Base-by-base conservation (phyloP, 2,329 filamentous ascomycete genomes). In the Penicillium sp. region DNA sequence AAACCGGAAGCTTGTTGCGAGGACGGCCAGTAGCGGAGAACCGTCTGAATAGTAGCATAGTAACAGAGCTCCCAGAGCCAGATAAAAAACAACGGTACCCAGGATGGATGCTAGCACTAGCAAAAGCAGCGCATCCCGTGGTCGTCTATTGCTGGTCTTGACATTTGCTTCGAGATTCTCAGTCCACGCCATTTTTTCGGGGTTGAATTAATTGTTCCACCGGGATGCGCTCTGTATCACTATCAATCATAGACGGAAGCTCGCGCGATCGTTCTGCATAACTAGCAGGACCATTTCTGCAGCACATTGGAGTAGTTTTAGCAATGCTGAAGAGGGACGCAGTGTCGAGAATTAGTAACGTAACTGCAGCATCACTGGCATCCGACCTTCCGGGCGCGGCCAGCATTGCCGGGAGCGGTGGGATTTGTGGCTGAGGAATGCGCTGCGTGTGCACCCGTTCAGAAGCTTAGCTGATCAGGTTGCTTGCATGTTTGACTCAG, bases 1-100 rank as follows among this genome's bases (percentile, higher is more conserved):
- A 24, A 55, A 55, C 43, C 33, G 46, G 1, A 45, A 50, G 30
- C 40, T 43, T 43, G 40, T 43, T 21, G 40, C 9, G 40, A 43
- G 2, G 40, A 43, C 6, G 40, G 40, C 40, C 40, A 43, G 9
- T 21, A 43, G 18, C 18, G 40, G 40, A 16, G 52, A 42, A 7
- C 35, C 52, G 30, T 55, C 52, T 21, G 52, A 20, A 18, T 42
- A 55, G 6, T 30, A 48, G 26, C 52, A 55, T 12, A 55, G 35
- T 48, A 55, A 26, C 16, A 55, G 20, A 2, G 18, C 23, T 40
- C 43, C 52, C 24, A 55, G 18, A 30, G 47, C 21, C 23, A 43
- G 26, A 35, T 55, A 46, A 20, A 48, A 48, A 8, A 23, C 35
- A 23, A 55, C 43, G 24, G 52, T 55, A 46, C 30, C 52, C 18